Evolutionary conservation across 495 filamentous ascomycete genomes (phyloP).

Genomic region (Aspergillus homomorphus): DNA sequence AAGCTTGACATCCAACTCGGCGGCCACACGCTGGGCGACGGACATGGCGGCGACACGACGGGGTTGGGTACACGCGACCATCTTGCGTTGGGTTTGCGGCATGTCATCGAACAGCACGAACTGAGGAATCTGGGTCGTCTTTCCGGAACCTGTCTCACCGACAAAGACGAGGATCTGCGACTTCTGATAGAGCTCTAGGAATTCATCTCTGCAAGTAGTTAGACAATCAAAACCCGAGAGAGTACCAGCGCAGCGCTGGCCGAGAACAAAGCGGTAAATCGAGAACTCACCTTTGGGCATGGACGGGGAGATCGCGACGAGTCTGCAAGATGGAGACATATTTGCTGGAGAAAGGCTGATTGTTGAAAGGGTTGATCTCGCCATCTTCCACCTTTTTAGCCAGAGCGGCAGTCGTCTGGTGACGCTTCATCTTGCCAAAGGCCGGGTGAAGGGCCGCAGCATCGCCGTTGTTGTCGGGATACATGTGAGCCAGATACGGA

Average conservation of each 20-base stretch:
- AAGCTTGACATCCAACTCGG: constrained; percentile 91
- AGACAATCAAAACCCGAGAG: neutral
- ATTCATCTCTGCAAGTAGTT: constrained; percentile 68
- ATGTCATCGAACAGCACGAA: constrained; percentile 97
- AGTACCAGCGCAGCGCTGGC: neutral
- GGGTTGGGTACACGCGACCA: constrained; percentile 97
- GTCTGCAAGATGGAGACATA: constrained; percentile 87
- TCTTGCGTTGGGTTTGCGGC: constrained; percentile 76
- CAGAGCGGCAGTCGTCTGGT: constrained; percentile 74
- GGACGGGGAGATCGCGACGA: constrained; percentile 82
- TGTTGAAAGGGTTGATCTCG: constrained; percentile 81
- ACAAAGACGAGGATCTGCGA: constrained; percentile 97
- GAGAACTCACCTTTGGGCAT: constrained; percentile 70
- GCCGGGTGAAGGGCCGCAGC: constrained; percentile 37
- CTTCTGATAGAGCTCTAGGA: constrained; percentile 85
- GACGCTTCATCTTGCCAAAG: constrained; percentile 67
- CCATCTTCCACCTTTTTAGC: constrained; percentile 75
- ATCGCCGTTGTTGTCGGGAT: constrained; percentile 51
- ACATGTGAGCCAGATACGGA: constrained; percentile 90
- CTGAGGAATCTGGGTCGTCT: constrained; percentile 98
- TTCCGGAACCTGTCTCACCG: constrained; percentile 98
- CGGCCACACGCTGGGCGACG: constrained; percentile 94
- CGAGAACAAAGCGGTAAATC: neutral
- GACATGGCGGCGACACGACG: constrained; percentile 99
- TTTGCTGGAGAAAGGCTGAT: constrained; percentile 65